phyloP scores from a whole-genome alignment of 2,329 filamentous ascomycete genomes.

The Leptographium galeiforme region DNA sequence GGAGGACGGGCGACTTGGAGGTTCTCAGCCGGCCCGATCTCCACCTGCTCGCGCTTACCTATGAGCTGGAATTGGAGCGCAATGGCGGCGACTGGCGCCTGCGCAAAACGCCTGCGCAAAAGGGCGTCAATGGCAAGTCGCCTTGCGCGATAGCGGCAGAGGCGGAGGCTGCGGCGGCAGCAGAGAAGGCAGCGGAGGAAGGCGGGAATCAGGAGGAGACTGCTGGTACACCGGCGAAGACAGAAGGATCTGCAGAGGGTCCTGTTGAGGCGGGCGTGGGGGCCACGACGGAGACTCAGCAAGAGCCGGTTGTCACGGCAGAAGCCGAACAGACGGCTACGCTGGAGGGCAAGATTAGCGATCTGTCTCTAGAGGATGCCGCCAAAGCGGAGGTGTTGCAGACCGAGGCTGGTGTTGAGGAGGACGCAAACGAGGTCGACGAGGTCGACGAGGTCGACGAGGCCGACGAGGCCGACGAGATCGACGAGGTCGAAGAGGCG shows the following conservation, averaged over 20 bases:
- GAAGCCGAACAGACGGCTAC: conserved; percentile 6
- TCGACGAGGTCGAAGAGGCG: background rate
- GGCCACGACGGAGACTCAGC: background rate
- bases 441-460: conserved; percentile 28
- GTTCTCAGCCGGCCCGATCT: conserved; percentile 85
- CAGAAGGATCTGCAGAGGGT: no score
- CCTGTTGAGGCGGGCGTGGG: no score
- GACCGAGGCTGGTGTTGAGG: background rate
- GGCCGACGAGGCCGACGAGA: conserved; percentile 26
- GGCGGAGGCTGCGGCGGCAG: background rate
- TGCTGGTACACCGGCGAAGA: no score
- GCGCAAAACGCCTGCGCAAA: conserved; percentile 66
- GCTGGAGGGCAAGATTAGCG: conserved; percentile 11
- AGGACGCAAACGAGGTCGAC: conserved; percentile 3
- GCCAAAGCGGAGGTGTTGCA: background rate
- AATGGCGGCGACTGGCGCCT: conserved; percentile 84
- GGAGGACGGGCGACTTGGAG: conserved; percentile 75
- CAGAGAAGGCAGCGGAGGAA: background rate
- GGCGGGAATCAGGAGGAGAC: background rate
- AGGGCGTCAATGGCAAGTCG: conserved; percentile 57
- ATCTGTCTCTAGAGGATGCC: conserved; percentile 5
- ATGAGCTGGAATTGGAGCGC: conserved; percentile 85
- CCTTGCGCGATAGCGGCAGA: conserved; percentile 21
- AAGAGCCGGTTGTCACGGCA: background rate
- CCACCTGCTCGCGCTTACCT: conserved; percentile 76